These are phyloP conservation scores for Dalbergia cultrata DNA, from an alignment of 306 rosid genomes.

Conservation along the genomic window DNA sequence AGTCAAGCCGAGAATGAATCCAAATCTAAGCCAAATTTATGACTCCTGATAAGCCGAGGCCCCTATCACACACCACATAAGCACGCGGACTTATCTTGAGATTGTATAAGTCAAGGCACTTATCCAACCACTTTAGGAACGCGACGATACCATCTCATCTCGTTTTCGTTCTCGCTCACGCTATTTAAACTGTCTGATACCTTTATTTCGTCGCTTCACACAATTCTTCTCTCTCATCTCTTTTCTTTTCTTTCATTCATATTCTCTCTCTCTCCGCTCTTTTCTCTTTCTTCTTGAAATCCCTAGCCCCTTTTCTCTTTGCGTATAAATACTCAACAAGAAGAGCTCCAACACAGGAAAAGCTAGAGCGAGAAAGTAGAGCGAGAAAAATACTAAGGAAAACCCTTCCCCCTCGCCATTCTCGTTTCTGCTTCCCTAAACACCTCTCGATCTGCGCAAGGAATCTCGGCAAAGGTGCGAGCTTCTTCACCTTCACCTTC, in stretches of 20 bases:
- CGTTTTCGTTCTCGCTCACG: conserved; percentile 70
- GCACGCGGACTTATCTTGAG: rapidly evolving
- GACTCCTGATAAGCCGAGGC: conserved; percentile 25
- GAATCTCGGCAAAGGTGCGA: conserved; percentile 55
- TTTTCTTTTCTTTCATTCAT: background rate
- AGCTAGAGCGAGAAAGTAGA: conserved; percentile 83
- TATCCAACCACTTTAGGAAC: conserved; percentile 25
- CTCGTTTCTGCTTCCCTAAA: conserved; percentile 47
- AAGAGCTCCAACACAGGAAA: conserved; percentile 56
- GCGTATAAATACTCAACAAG: conserved; percentile 77
- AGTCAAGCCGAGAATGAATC: conserved; percentile 59
- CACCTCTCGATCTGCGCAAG: conserved; percentile 79
- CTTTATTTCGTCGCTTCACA: conserved; percentile 74
- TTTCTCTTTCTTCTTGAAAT: conserved; percentile 68
- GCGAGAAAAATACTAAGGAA: conserved; percentile 56
- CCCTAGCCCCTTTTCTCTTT: conserved; percentile 69
- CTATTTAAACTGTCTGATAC: conserved; percentile 85
- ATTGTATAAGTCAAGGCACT: rapidly evolving
- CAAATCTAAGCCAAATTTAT: conserved; percentile 53
- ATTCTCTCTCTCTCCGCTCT: conserved; percentile 48
- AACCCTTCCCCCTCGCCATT: conserved; percentile 53
- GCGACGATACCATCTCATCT: conserved; percentile 47
- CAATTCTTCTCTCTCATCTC: conserved; percentile 39
- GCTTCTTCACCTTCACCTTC: conserved; percentile 24
- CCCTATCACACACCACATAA: conserved; percentile 16